Conservation (phyloP, 2,329 filamentous ascomycete genomes). For the Penicillium sp. region DNA sequence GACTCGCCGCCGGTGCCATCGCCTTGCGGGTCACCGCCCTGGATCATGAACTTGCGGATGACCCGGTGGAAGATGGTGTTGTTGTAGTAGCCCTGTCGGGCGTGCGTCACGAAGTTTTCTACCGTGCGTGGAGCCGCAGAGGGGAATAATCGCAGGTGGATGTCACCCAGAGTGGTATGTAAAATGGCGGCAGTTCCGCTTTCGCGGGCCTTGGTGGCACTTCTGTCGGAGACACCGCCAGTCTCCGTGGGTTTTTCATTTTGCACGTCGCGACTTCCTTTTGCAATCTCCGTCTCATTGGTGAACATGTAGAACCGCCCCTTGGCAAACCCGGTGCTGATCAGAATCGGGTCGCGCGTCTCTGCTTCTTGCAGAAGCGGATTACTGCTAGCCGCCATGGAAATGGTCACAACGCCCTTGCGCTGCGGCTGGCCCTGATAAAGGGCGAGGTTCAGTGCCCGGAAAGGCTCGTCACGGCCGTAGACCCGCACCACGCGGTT, state of each 20-base stretch:
- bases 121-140: conserved; percentile 90
- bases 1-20: conserved; percentile 88
- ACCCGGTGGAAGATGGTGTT: conserved; percentile 96
- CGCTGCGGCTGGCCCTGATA: conserved; percentile 96
- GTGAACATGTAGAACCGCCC: conserved; percentile 98
- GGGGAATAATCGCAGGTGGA: conserved; percentile 88
- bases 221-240: conserved; percentile 46
- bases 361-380: conserved; percentile 91
- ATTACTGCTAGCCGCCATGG: conserved; percentile 94
- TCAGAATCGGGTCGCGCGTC: conserved; percentile 81
- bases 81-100: conserved; percentile 91
- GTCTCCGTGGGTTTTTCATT: conserved; percentile 83
- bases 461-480: conserved; percentile 83
- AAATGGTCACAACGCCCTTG: conserved; percentile 87
- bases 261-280: conserved; percentile 82
- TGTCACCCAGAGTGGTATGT: conserved; percentile 92
- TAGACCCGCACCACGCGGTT: conserved; percentile 90
- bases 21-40: conserved; percentile 75
- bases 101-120: conserved; percentile 94
- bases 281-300: conserved; percentile 78
- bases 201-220: conserved; percentile 62
- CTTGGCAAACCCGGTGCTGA: conserved; percentile 80
- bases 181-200: conserved; percentile 77
- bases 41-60: conserved; percentile 98
- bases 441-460: conserved; percentile 75